Evolutionary conservation across 2,329 filamentous ascomycete species (phyloP).

Genomic region (Huntiella moniliformis): DNA sequence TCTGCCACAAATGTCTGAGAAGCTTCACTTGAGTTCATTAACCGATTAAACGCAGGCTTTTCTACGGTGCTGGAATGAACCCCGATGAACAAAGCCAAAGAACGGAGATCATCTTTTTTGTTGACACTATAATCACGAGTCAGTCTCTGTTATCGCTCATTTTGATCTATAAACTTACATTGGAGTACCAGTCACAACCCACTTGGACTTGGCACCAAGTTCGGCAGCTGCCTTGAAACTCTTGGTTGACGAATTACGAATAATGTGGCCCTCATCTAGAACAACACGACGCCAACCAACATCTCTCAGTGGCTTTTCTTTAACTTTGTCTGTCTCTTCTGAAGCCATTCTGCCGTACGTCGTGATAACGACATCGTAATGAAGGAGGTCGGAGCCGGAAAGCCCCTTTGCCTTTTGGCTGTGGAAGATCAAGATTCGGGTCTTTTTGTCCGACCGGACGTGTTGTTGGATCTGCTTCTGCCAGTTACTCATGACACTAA

Average conservation of each 20-base stretch:
- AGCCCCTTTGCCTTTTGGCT: constrained; percentile 23
- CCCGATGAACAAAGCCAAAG: constrained; percentile 56
- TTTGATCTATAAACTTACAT: constrained; percentile 29
- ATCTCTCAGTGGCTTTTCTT: constrained; percentile 19
- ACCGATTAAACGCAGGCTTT: constrained; percentile 52
- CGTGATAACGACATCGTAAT: constrained; percentile 63
- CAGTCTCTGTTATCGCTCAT: not conserved
- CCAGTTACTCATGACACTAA: constrained; percentile 87
- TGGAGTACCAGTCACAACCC: constrained; percentile 65
- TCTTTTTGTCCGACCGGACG: constrained; percentile 40
- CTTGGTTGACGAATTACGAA: constrained; percentile 61
- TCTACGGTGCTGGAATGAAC: constrained; percentile 60
- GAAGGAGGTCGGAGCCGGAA: constrained; percentile 36
- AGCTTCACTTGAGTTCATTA: constrained; percentile 44
- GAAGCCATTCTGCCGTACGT: constrained; percentile 61
- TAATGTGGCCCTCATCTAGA: constrained; percentile 67
- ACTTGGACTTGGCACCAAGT: constrained; percentile 51
- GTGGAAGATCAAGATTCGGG: constrained; percentile 58
- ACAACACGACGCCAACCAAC: constrained; percentile 62
- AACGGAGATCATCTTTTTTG: constrained; percentile 62
- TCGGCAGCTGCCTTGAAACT: constrained; percentile 48
- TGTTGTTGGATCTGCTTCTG: constrained; percentile 59
- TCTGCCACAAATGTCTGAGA: constrained; percentile 64
- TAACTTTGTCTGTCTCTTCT: constrained; percentile 35
- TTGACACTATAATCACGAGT: constrained; percentile 40